Evolutionary conservation across 2,329 filamentous ascomycete species (phyloP).

Genomic region (Orbilia quercus): DNA sequence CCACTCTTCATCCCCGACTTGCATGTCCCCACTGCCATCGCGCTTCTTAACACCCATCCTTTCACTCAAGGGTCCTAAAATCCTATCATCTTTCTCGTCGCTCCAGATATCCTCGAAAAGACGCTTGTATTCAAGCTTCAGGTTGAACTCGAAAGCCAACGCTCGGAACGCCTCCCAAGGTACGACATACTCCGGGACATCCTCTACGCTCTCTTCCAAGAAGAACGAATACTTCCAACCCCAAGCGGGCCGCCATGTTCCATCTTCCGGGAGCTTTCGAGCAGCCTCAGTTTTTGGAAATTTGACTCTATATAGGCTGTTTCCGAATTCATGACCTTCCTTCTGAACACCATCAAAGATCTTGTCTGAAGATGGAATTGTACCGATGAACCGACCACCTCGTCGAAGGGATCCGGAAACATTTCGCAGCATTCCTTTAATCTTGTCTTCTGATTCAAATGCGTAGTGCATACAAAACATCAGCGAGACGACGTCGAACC

Average conservation of each 20-base stretch:
- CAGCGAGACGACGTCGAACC: constrained; percentile 96
- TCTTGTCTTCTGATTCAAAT: constrained; percentile 91
- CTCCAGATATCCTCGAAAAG: constrained; percentile 92
- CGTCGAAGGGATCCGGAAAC: constrained; percentile 91
- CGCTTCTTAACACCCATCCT: constrained; percentile 89
- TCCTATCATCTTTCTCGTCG: constrained; percentile 84
- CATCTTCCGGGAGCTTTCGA: constrained; percentile 80
- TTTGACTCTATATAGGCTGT: constrained; percentile 88
- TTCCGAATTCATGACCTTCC: constrained; percentile 82
- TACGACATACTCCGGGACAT: constrained; percentile 96
- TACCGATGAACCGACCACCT: constrained; percentile 91
- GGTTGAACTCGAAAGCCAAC: constrained; percentile 93
- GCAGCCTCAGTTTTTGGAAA: constrained; percentile 71
- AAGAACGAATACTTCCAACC: constrained; percentile 99
- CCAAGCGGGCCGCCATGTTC: constrained; percentile 91
- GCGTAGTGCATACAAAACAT: constrained; percentile 99
- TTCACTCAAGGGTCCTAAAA: constrained; percentile 85
- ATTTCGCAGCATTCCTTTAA: constrained; percentile 90
- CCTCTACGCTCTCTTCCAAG: constrained; percentile 93
- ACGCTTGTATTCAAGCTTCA: constrained; percentile 94
- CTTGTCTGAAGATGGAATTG: constrained; percentile 96
- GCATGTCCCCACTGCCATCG: constrained; percentile 68
- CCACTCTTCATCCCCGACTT: constrained; percentile 86
- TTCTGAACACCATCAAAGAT: constrained; percentile 77
- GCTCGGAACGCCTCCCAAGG: constrained; percentile 98